These are phyloP conservation scores for Plasmopara muralis DNA, from an alignment of 352 stramenopile species.

Conservation along the genomic window DNA sequence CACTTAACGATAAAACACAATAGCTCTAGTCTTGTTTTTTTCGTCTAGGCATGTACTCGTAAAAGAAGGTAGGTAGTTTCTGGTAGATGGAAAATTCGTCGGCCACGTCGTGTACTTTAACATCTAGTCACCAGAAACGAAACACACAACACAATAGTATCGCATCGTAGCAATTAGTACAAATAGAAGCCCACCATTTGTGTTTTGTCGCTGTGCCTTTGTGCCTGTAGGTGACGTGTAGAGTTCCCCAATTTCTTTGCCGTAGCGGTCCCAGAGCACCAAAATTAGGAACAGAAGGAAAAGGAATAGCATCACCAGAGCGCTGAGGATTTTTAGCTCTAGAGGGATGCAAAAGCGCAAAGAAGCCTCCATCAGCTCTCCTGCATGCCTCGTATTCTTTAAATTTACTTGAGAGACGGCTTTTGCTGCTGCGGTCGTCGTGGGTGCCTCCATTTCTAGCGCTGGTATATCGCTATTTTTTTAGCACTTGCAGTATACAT, in stretches of 20 bases:
- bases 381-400: constrained; percentile 27
- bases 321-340: constrained; percentile 67
- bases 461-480: too few species aligned
- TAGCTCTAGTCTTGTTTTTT: constrained; percentile 38
- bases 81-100: constrained; percentile 83
- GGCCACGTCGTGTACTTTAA: constrained; percentile 63
- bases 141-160: too few species aligned
- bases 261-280: constrained; percentile 79
- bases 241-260: constrained; percentile 76
- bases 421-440: too few species aligned
- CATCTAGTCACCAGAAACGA: constrained; percentile 21
- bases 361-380: constrained; percentile 30
- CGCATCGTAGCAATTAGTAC: not conserved
- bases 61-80: constrained; percentile 83
- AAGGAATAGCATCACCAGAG: constrained; percentile 56
- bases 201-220: constrained; percentile 16
- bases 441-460: too few species aligned
- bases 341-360: constrained; percentile 33
- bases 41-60: constrained; percentile 76
- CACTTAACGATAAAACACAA: not conserved
- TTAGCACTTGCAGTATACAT: too few species aligned
- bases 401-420: not conserved
- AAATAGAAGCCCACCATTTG: constrained; percentile 19
- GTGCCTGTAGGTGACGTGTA: constrained; percentile 46
- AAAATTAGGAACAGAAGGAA: constrained; percentile 79